Percentiles rank a stretch among this genome's conserved stretches.
These are phyloP conservation scores for Zygosaccharomyces siamensis DNA, from an alignment of 805 yeast species.

Conservation along the genomic window DNA sequence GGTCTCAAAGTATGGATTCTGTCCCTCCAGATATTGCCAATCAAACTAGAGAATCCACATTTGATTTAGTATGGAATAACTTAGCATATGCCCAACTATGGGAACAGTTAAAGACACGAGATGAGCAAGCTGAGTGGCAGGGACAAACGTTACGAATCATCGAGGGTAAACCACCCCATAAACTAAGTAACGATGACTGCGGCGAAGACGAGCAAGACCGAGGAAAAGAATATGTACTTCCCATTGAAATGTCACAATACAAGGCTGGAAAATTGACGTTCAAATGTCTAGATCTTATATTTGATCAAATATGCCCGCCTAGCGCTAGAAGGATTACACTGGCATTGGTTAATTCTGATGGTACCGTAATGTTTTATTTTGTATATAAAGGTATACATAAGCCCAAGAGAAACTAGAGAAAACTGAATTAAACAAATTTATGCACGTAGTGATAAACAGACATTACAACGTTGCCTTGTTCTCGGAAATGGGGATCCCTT, in stretches of 20 bases:
- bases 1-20: not conserved
- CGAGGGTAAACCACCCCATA: slow-evolving; percentile 24
- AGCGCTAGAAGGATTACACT: slow-evolving; percentile 42
- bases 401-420: slow-evolving; percentile 49
- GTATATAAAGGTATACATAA: slow-evolving; percentile 60
- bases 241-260: slow-evolving; percentile 31
- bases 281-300: slow-evolving; percentile 22
- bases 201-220: slow-evolving; percentile 7
- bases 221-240: slow-evolving; percentile 26
- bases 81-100: slow-evolving; percentile 29
- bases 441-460: slow-evolving; percentile 17
- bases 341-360: slow-evolving; percentile 59
- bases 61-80: slow-evolving; percentile 36
- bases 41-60: slow-evolving; percentile 51
- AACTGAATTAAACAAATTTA: slow-evolving; percentile 6
- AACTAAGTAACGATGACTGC: slow-evolving; percentile 23
- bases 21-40: not conserved
- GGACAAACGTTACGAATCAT: slow-evolving; percentile 15
- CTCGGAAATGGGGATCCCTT: slow-evolving; percentile 25
- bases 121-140: slow-evolving; percentile 15
- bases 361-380: slow-evolving; percentile 66
- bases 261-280: slow-evolving; percentile 21
- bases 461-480: slow-evolving; percentile 30
- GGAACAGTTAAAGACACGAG: slow-evolving; percentile 20
- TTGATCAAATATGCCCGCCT: slow-evolving; percentile 16